Conservation (phyloP, 768 basidiomycete genomes). For the Naganishia onofrii region DNA sequence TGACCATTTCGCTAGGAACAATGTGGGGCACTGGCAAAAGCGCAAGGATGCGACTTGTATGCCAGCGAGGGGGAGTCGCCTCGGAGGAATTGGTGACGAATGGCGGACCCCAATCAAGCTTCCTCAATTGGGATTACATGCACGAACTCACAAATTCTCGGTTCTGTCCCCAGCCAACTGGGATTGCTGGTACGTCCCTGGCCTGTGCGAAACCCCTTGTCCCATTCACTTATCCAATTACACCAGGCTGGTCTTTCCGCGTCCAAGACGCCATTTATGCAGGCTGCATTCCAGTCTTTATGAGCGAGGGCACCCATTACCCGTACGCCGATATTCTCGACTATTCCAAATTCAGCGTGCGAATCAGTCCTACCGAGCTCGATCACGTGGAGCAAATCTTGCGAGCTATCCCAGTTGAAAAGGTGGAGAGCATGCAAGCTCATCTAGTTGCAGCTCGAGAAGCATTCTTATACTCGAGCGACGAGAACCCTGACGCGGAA, state of each 20-base stretch:
- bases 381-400: conserved; percentile 53
- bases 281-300: conserved; percentile 55
- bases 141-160: conserved; percentile 44
- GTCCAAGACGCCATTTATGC: conserved; percentile 54
- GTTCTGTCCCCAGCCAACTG: conserved; percentile 49
- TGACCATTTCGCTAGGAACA: conserved; percentile 30
- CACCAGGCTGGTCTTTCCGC: conserved; percentile 52
- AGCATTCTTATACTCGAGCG: conserved; percentile 52
- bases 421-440: conserved; percentile 52
- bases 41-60: conserved; percentile 45
- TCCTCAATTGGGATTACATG: conserved; percentile 48
- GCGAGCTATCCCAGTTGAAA: conserved; percentile 43
- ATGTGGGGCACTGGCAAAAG: conserved; percentile 52
- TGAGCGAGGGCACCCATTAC: conserved; percentile 53
- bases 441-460: conserved; percentile 52
- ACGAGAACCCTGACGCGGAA: conserved; percentile 49
- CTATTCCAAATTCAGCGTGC: conserved; percentile 54
- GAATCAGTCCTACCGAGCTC: conserved; percentile 52
- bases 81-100: conserved; percentile 39
- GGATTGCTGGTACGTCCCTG: conserved; percentile 44
- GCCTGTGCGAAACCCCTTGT: no score
- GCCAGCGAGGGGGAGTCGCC: conserved; percentile 42
- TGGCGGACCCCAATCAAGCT: conserved; percentile 41
- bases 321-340: conserved; percentile 54
- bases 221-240: neutral